A percentile compares a stretch with the other conserved stretches of the same genome.
phyloP scores from a whole-genome alignment of 345 rosid species.

The Camelina sativa region DNA sequence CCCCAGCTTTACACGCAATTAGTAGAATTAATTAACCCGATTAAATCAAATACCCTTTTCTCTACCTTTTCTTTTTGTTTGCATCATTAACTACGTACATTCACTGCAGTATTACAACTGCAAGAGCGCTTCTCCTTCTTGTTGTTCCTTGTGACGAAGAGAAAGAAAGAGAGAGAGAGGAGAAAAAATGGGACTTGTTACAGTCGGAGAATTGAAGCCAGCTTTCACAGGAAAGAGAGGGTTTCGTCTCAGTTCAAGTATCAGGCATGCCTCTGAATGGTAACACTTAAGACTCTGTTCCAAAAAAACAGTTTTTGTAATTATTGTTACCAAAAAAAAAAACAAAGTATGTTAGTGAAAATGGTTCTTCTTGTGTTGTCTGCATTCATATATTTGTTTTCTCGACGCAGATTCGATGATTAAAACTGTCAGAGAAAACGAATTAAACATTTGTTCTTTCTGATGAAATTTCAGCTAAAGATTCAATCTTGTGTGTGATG shows the following conservation, averaged over 20 bases:
- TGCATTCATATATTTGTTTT: conserved; percentile 15
- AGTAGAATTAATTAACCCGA: conserved; percentile 28
- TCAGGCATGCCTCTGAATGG: conserved; percentile 98
- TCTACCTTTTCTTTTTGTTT: conserved; percentile 19
- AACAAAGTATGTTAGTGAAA: neutral
- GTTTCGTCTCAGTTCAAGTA: conserved; percentile 85
- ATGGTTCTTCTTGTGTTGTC: conserved; percentile 33
- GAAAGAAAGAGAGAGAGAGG: conserved; percentile 41
- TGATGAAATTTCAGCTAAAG: conserved; percentile 9
- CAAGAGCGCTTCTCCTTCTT: conserved; percentile 28
- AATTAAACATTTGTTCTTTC: conserved; percentile 24
- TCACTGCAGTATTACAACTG: conserved; percentile 19
- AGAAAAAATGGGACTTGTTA: conserved; percentile 76
- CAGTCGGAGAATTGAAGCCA: conserved; percentile 80
- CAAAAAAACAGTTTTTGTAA: conserved; percentile 3
- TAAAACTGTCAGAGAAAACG: conserved; percentile 20
- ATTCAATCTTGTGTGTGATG: conserved; percentile 21
- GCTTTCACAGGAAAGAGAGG: conserved; percentile 85
- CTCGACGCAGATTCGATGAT: neutral
- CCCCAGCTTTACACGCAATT: conserved; percentile 44
- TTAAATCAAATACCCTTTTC: neutral
- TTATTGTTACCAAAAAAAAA: conserved; percentile 5
- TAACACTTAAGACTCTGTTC: conserved; percentile 39
- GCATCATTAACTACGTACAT: conserved; percentile 39
- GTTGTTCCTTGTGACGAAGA: neutral